Evolutionary conservation across 352 stramenopile species (phyloP).

Genomic region (Phytopythium oedochilum): DNA sequence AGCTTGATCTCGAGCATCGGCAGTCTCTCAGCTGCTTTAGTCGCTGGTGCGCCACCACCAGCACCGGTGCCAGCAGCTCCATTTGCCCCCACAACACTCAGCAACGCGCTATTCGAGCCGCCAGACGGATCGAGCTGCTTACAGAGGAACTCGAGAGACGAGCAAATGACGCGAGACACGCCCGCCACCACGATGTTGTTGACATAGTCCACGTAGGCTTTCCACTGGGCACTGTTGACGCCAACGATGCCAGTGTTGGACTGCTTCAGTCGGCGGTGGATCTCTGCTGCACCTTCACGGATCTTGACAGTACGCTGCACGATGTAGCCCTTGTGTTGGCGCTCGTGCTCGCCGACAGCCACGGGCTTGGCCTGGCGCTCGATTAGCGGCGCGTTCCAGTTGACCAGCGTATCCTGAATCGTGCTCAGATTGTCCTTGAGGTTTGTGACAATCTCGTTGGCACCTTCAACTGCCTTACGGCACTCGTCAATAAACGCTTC

Average conservation of each 20-base stretch:
- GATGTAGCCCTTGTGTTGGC: constrained; percentile 92
- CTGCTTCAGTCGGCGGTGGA: constrained; percentile 95
- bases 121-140: constrained; percentile 92
- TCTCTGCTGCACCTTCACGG: constrained; percentile 93
- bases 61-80: constrained; percentile 32
- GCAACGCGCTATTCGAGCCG: constrained; percentile 17
- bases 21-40: constrained; percentile 52
- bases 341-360: constrained; percentile 95
- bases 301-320: constrained; percentile 93
- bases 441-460: constrained; percentile 93
- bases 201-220: constrained; percentile 96
- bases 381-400: constrained; percentile 93
- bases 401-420: constrained; percentile 91
- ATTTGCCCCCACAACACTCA: neutral
- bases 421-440: constrained; percentile 97
- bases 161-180: constrained; percentile 85
- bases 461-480: constrained; percentile 74
- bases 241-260: constrained; percentile 93
- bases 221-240: constrained; percentile 95
- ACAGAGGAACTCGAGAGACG: constrained; percentile 88
- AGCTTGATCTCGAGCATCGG: constrained; percentile 98
- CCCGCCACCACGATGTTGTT: constrained; percentile 97
- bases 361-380: constrained; percentile 95
- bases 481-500: constrained; percentile 94
- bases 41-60: constrained; percentile 23